These are phyloP conservation scores for Suillus weaverae DNA, from an alignment of 768 basidiomycete genomes.

Conservation along the genomic window DNA sequence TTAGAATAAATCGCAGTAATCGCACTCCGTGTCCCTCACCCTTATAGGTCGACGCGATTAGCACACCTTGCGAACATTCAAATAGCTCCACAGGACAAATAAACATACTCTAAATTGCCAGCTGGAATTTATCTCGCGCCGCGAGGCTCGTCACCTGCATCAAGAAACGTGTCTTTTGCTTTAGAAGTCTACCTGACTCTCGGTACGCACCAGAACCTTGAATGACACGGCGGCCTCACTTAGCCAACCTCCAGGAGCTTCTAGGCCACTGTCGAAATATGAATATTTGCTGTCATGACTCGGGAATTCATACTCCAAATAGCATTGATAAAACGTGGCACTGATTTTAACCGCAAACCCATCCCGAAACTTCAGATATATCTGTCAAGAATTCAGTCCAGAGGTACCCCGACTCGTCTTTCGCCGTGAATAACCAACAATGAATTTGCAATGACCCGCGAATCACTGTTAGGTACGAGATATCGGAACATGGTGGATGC, in stretches of 20 bases:
- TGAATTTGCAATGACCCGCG: not conserved
- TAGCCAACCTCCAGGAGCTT: not conserved
- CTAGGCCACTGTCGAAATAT: not conserved
- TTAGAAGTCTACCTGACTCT: not conserved
- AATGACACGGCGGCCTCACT: not conserved
- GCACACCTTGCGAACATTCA: not conserved
- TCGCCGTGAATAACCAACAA: not conserved
- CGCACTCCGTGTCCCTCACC: not conserved
- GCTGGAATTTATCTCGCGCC: not conserved
- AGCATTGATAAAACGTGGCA: slow-evolving; percentile 19
- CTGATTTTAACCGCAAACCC: slow-evolving; percentile 91
- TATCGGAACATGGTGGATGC: not conserved
- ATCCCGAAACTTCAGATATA: slow-evolving; percentile 89
- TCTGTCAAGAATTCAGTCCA: slow-evolving; percentile 12
- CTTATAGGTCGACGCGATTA: not conserved
- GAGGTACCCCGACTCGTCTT: not conserved
- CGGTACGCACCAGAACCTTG: not conserved
- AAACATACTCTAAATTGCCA: not conserved
- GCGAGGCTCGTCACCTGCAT: not conserved
- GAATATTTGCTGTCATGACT: not conserved
- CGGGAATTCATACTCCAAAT: not conserved
- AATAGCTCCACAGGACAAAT: not conserved
- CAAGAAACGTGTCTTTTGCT: not conserved
- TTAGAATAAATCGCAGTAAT: not conserved
- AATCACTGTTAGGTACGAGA: not conserved